Base-by-base conservation (phyloP, 1,284 basidiomycete species). In the Thelephora terrestris region DNA sequence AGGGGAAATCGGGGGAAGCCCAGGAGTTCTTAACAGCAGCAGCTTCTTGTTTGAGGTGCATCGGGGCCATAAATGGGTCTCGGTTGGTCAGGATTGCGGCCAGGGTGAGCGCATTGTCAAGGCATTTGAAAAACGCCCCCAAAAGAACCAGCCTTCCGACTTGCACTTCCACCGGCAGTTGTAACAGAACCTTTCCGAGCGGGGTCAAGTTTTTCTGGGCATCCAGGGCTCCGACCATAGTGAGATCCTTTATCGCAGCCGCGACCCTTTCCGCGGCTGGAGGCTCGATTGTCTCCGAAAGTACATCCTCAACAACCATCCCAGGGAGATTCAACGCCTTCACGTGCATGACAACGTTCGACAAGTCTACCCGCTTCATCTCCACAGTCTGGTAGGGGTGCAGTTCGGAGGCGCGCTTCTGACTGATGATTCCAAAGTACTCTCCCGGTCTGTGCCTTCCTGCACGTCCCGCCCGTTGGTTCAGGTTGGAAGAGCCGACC, bases 271-370 rank as follows among this genome's bases (percentile, higher is more conserved):
- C 78, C 0, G 77, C 68, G 40, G 79, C 81, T n/a, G 94, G 94
- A 5, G 95, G 89, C 64, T 97, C 94, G 54, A 97, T 97, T 7
- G 88, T 79, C 20, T 78, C 80, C 0, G 78, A 82, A 17, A 98
- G 71, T 21, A 97, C 92, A 50, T 93, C 85, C 61, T 96, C 89
- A 17, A 91, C 89, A 29, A 79, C 71, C 80, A 93, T 83, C 46
- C 81, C 82, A 5, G 91, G 88, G 63, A 97, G 89, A 60, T 93
- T 85, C 43, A 97, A 76, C n/a, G 93, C 94, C 61, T 96, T 98
- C 67, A 98, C 82, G 63, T 95, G 93, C 94, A 96, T 94, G 24
- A 92, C 89, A 46, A 94, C 85, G 60, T 92, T 91, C 63, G 81
- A 91, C 57, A 93, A 64, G 65, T 93, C 90, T n/a, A 85, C 81